Evolutionary conservation across 2,329 filamentous ascomycete species (phyloP), one percentile per base, ranked within the genome.

Genomic region (Neurospora crassa): DNA sequence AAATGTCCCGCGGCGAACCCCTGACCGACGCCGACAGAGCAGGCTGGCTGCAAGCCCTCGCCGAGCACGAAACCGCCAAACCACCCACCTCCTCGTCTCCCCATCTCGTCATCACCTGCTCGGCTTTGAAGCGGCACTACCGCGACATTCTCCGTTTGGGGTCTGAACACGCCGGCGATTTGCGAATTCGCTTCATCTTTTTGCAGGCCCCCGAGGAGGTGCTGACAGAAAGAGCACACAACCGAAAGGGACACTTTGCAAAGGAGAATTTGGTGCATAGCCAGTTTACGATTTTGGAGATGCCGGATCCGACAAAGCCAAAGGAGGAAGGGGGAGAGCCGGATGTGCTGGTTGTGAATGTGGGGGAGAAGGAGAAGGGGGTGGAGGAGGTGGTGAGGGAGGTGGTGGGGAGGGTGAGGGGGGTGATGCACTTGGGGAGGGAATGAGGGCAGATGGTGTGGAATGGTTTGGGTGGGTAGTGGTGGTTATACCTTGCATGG

Each of bases 51-150:
- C 86, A 86, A 74, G 83, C 83, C 8, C 84, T 91, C 2, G 86
- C 87, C 71, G 82, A 88, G 74, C 85, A 83, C 76, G 80, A 82
- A 68, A 77, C 82, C 6, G 73, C 76, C 43, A 18, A 8, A 77
- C 81, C 59, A 78, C 76, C 67, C 81, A 82, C 8, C 71, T 73
- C 18, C 81, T 84, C 8, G 12, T 69, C 20, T 29, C 79, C 83
- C 37, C 86, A 90, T 45, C 90, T 93, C 34, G 88, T 94, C 70
- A 87, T 94, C 70, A 92, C 91, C 69, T 94, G 92, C 83, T 92
- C 90, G n/a, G 91, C 91, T 0, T 83, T 94, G 20, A 93, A 93
- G 81, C 88, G 89, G 74, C 91, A 90, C 79, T 94, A 94, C 82
- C 88, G 92, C 71, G 90, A 93, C 73, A 84, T 90, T 41, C 86